These are phyloP conservation scores for Barbarea vulgaris DNA, from an alignment of 345 rosid genomes.

Conservation along the genomic window DNA sequence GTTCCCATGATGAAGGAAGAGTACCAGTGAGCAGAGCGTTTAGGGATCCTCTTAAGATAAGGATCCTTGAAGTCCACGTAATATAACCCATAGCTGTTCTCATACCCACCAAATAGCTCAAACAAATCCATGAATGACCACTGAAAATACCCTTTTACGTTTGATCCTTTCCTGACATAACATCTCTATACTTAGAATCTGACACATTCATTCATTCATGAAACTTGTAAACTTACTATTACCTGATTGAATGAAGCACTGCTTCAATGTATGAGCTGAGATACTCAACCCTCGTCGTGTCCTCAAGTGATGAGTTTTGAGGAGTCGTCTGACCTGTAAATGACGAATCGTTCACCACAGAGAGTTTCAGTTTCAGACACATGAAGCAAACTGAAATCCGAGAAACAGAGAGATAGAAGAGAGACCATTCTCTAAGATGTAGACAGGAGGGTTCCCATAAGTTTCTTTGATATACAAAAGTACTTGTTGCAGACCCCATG, in stretches of 20 bases:
- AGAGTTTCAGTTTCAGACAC: not conserved
- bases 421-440: conserved; percentile 51
- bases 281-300: conserved; percentile 48
- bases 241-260: conserved; percentile 57
- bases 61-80: conserved; percentile 58
- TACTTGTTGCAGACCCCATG: conserved; percentile 40
- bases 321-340: conserved; percentile 50
- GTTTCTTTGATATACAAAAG: conserved; percentile 44
- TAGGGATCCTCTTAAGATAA: conserved; percentile 46
- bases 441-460: conserved; percentile 48
- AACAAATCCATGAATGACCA: conserved; percentile 55
- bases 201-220: not conserved
- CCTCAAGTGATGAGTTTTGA: conserved; percentile 48
- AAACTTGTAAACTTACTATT: conserved; percentile 2
- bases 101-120: conserved; percentile 47
- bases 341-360: conserved; percentile 4
- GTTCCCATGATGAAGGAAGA: conserved; percentile 51
- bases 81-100: conserved; percentile 42
- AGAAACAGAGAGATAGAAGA: conserved; percentile 7
- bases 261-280: conserved; percentile 51
- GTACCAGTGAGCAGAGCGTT: conserved; percentile 52
- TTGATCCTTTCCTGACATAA: conserved; percentile 47
- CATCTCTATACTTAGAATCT: not conserved
- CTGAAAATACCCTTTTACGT: conserved; percentile 53
- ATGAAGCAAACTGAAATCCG: not conserved